Base-by-base conservation (phyloP, 2,329 filamentous ascomycete species). In the Monilinia aucupariae region DNA sequence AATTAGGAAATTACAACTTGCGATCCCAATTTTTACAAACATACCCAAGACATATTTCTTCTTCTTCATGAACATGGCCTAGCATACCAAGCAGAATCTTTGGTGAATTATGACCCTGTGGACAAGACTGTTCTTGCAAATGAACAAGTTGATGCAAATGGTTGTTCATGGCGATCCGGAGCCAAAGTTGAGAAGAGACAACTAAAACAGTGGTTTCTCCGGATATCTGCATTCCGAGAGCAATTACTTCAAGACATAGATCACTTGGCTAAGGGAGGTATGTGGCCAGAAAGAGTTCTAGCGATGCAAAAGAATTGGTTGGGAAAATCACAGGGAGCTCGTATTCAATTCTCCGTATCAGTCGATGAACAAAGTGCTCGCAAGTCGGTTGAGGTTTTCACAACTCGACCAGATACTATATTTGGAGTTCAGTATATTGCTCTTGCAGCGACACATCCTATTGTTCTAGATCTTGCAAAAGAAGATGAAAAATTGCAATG, bases 121-220 rank as follows among this genome's bases (percentile, higher is more conserved):
- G 92, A 96, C 73, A 87, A 89, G 73, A 96, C 92, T 0, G 92
- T 96, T 20, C 79, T 96, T 64, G 92, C 92, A 13, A 96, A 96
- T 73, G 92, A 96, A 75, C 92, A 96, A 76, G 91, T 96, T n/a
- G 90, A 96, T 73, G 82, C 88, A 56, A 88, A 91, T 71, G 92
- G 92, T 39, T 85, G 80, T 69, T 96, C 91, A 2, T 96, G 92
- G 92, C 84, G 91, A 63, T 94, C 90, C 1, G 91, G 91, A 12
- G 91, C 90, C 56, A 87, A 89, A 73, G 91, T 96, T 22, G 88
- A 94, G 75, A 89, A 92, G 76, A 80, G 85, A 64, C 84, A 84
- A 68, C 79, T 96, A 54, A 91, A 89, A 76, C 92, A 96, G 75
- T 96, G 92, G 92, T 96, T 96, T 74, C 84, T 96, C 67, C 86